phyloP scores from a whole-genome alignment of 805 yeast genomes.

The Torulaspora microellipsoides region DNA sequence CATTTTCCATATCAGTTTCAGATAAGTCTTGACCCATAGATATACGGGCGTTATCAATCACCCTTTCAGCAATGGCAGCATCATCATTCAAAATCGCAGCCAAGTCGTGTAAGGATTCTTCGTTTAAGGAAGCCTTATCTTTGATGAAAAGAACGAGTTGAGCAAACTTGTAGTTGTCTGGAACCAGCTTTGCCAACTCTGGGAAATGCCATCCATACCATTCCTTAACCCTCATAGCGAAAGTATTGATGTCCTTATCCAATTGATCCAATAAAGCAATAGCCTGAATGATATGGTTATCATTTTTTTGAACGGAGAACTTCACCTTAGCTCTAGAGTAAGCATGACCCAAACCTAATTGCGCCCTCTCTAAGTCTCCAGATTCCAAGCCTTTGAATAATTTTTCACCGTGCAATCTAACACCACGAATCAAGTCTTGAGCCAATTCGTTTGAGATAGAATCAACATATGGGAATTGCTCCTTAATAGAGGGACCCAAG shows the following conservation, averaged over 20 bases:
- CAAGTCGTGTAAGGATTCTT: constrained; percentile 80
- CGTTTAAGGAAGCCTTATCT: constrained; percentile 80
- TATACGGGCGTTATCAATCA: constrained; percentile 91
- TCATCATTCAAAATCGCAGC: constrained; percentile 85
- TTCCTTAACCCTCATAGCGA: constrained; percentile 94
- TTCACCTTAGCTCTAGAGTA: constrained; percentile 98
- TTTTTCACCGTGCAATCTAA: constrained; percentile 86
- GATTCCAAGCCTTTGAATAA: constrained; percentile 85
- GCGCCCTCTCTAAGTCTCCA: constrained; percentile 97
- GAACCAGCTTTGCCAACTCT: constrained; percentile 85
- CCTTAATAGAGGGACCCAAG: constrained; percentile 96
- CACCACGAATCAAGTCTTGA: constrained; percentile 92
- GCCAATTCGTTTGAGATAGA: constrained; percentile 87
- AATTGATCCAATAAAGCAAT: constrained; percentile 95
- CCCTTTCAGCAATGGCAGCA: constrained; percentile 84
- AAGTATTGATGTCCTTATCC: constrained; percentile 97
- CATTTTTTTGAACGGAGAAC: constrained; percentile 97
- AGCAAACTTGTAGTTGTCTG: constrained; percentile 85
- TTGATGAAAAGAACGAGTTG: constrained; percentile 73
- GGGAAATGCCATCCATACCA: constrained; percentile 99
- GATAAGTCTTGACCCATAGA: constrained; percentile 99
- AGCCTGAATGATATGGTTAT: constrained; percentile 98
- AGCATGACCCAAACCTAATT: constrained; percentile 98
- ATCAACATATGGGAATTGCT: constrained; percentile 80
- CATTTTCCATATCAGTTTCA: constrained; percentile 90